Evolutionary conservation across 169 alveolate genomes (phyloP), one percentile per base, ranked within the genome.

Genomic region (Babesia ovis): DNA sequence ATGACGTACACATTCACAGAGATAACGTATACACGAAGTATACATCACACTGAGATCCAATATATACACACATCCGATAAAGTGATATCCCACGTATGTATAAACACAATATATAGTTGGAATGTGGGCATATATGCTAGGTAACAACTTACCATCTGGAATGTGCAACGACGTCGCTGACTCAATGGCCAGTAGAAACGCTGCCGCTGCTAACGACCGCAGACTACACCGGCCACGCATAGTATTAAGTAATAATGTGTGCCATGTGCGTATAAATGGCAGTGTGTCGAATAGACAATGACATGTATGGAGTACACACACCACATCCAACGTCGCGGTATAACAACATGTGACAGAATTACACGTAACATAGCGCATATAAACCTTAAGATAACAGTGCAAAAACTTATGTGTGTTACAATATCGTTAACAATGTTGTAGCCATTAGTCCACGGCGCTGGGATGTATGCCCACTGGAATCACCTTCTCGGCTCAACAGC

Each of bases 91-190:
- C 25, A 35, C 46, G 14, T 22, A 20, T 20, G 59, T 11, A 16
- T 57, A 57, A 9, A 16, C 9, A 22, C 59, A 61, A 25, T 12
- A 22, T 20, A 32, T 20, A n/a, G n/a, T n/a, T n/a, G n/a, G n/a
- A n/a, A n/a, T n/a, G n/a, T n/a, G n/a, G n/a, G n/a, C 23, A 6
- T 53, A 42, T 58, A 18, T 4, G 20, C 4, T 55, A 57, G 62
- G n/a, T 54, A 37, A 57, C n/a, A 32, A 31, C 71, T 18, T 41
- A 61, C 71, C 71, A 18, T 61, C 71, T 12, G 58, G 71, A 8
- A 61, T 45, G 59, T 41, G 71, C 41, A n/a, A 43, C 71, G 71
- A 61, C 71, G 41, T 61, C 71, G 58, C 71, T 54, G 42, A 11
- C 4, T 8, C 31, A 18, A 18, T 37, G 57, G 27, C 4, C 31